Percentiles rank a stretch among this genome's conserved stretches.
Evolutionary conservation across 768 basidiomycete species (phyloP).

Genomic region (Leucocoprinus sp.): DNA sequence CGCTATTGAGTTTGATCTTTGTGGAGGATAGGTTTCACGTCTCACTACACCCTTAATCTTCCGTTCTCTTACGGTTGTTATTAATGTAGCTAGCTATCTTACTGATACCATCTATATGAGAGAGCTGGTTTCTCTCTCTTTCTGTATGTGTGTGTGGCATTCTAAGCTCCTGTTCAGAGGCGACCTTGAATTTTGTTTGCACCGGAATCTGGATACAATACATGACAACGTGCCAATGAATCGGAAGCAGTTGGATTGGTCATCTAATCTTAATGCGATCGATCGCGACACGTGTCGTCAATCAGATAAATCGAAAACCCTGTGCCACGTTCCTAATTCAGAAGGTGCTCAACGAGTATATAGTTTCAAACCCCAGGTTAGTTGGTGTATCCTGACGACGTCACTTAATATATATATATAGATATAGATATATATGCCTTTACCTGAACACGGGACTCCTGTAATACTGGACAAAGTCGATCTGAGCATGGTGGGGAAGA

Average conservation of each 20-base stretch:
- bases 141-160: no score
- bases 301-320: slow-evolving; percentile 5
- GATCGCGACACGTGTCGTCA: slow-evolving; percentile 7
- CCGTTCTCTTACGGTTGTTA: no score
- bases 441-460: slow-evolving; percentile 39
- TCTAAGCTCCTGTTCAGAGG: no score
- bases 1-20: no score
- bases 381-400: not conserved
- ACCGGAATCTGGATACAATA: no score
- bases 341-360: not conserved
- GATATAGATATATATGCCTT: slow-evolving; percentile 35
- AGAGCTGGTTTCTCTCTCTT: no score
- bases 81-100: no score
- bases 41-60: no score
- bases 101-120: no score
- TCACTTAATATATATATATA: slow-evolving; percentile 21
- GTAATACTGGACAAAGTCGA: slow-evolving; percentile 34
- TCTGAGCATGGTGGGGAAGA: slow-evolving; percentile 33
- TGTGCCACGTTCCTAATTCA: not conserved
- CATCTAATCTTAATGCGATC: slow-evolving; percentile 1
- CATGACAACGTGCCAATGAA: not conserved
- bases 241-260: slow-evolving; percentile 10
- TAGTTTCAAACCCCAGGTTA: slow-evolving; percentile 1
- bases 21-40: no score
- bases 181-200: no score